phyloP scores from a whole-genome alignment of 495 filamentous ascomycete genomes.

The Penicillium herquei region DNA sequence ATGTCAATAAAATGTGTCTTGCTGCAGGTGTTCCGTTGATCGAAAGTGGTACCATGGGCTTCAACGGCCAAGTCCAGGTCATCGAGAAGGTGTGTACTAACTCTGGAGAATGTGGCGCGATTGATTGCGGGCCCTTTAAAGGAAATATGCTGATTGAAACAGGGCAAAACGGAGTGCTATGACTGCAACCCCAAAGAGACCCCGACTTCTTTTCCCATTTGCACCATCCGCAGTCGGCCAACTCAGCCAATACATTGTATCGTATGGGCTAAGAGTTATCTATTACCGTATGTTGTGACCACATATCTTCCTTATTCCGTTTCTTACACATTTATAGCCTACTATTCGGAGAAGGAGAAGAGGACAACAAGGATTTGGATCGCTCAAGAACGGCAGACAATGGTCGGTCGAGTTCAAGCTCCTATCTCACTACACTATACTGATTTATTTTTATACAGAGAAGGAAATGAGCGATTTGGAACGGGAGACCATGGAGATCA shows the following conservation, averaged over 20 bases:
- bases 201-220: conserved; percentile 90
- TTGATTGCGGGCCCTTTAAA: background rate
- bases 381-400: conserved; percentile 78
- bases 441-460: conserved; percentile 28
- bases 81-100: conserved; percentile 68
- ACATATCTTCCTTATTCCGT: background rate
- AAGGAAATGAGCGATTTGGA: conserved; percentile 86
- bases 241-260: conserved; percentile 98
- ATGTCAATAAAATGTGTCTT: conserved; percentile 98
- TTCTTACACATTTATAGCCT: conserved; percentile 49
- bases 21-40: conserved; percentile 87
- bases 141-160: background rate
- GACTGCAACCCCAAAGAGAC: conserved; percentile 87
- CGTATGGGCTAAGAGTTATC: conserved; percentile 97
- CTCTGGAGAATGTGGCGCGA: background rate
- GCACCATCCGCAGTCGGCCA: conserved; percentile 93
- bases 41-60: conserved; percentile 96
- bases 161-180: conserved; percentile 93
- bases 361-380: conserved; percentile 69
- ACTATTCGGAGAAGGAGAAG: conserved; percentile 89
- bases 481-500: conserved; percentile 77
- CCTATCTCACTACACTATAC: background rate
- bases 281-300: conserved; percentile 62
- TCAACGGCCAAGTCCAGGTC: conserved; percentile 96
- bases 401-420: conserved; percentile 35